These are phyloP conservation scores for Aphanomyces invadans DNA, from an alignment of 352 stramenopile species.

Conservation along the genomic window DNA sequence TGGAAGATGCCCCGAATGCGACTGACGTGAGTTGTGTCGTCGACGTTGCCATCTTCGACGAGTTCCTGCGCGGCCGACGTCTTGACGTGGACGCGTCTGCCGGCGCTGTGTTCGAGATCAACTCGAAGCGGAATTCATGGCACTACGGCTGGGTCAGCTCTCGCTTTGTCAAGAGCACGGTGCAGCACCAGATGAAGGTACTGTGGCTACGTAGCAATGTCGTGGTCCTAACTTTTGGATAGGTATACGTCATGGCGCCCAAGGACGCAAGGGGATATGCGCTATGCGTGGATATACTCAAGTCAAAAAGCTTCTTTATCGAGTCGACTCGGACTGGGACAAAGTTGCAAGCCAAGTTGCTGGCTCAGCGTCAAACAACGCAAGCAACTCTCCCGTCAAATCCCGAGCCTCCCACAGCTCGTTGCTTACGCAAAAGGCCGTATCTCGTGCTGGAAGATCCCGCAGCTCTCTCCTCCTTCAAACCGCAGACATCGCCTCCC, in stretches of 20 bases:
- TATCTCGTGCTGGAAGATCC: constrained; percentile 10
- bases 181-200: constrained; percentile 24
- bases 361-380: background rate
- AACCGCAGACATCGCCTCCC: background rate
- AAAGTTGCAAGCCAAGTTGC: constrained; percentile 12
- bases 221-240: too few species aligned
- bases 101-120: constrained; percentile 19
- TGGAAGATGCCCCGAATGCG: background rate
- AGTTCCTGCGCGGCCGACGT: background rate
- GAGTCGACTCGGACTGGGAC: constrained; percentile 20
- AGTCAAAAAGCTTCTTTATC: constrained; percentile 16
- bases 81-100: background rate
- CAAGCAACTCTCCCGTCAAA: background rate
- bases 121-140: constrained; percentile 24
- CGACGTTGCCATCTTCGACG: background rate
- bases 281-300: constrained; percentile 14
- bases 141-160: constrained; percentile 25
- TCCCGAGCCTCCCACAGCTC: background rate
- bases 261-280: background rate
- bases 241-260: background rate
- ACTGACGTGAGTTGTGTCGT: constrained; percentile 7
- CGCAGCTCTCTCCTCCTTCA: background rate
- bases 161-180: constrained; percentile 24
- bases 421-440: background rate
- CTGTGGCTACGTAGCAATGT: background rate